Evolutionary conservation across 805 yeast species (phyloP).

Genomic region (Myxozyma nipponensis): DNA sequence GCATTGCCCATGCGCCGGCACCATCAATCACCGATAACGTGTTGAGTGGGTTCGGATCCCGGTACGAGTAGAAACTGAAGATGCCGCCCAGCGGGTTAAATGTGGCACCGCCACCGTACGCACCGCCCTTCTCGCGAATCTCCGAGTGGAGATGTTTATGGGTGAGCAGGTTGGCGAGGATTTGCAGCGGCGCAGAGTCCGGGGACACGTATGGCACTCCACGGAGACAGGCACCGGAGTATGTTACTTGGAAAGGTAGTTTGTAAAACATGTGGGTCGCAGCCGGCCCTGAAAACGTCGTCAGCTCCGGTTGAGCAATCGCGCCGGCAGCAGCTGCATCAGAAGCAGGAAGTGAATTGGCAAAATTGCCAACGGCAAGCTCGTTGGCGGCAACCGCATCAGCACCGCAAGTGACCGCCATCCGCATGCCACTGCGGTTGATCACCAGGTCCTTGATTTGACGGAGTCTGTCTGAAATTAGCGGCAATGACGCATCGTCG

Average conservation of each 20-base stretch:
- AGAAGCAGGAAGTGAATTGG: constrained; percentile 8
- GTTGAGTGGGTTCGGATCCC: constrained; percentile 83
- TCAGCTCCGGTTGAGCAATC: constrained; percentile 24
- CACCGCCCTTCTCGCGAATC: constrained; percentile 93
- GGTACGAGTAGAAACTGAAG: constrained; percentile 79
- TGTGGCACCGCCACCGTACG: constrained; percentile 93
- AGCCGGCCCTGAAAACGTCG: not conserved
- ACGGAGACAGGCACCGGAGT: constrained; percentile 60
- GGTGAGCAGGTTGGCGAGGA: constrained; percentile 73
- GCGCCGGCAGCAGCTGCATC: constrained; percentile 7
- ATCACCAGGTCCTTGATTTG: constrained; percentile 32
- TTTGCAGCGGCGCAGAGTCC: constrained; percentile 84
- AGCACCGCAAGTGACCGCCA: constrained; percentile 59
- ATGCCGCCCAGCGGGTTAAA: constrained; percentile 79
- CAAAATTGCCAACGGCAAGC: constrained; percentile 10
- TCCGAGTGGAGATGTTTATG: constrained; percentile 83
- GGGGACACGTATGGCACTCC: constrained; percentile 64
- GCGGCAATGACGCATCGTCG: constrained; percentile 50
- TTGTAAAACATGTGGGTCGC: constrained; percentile 49
- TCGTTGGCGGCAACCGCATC: constrained; percentile 28
- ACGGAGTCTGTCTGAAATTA: constrained; percentile 59
- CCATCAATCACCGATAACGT: constrained; percentile 59
- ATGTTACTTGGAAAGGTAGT: constrained; percentile 86
- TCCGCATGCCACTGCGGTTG: constrained; percentile 38
- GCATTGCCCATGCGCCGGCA: constrained; percentile 49